Conservation (phyloP, 441 rosid species). For the Corymbia citriodora region DNA sequence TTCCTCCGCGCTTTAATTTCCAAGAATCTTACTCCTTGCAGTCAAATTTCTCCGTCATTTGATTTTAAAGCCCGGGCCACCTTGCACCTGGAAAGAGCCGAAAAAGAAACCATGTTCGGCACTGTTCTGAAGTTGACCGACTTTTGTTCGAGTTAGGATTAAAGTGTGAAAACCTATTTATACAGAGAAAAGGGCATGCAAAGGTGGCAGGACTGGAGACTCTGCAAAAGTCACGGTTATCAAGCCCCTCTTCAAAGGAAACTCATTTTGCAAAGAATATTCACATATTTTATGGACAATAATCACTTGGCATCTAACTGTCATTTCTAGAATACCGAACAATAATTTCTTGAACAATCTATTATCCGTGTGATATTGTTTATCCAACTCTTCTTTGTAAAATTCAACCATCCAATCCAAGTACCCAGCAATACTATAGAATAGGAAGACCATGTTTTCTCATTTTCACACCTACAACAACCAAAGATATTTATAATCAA, state of each 20-base stretch:
- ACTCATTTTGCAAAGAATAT: not conserved
- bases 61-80: no score
- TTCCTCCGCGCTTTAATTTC: no score
- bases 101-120: no score
- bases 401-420: not conserved
- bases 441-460: not conserved
- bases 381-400: not conserved
- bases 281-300: not conserved
- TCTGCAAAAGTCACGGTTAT: not conserved
- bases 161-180: not conserved
- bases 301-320: not conserved
- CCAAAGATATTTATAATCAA: not conserved
- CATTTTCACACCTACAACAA: not conserved
- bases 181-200: rapidly evolving
- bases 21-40: no score
- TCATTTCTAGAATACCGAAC: no score
- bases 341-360: not conserved
- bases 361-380: no score
- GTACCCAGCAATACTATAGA: not conserved
- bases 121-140: no score
- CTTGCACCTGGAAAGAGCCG: no score
- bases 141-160: no score
- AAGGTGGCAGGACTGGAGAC: not conserved
- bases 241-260: not conserved
- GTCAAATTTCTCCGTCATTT: no score